Base-by-base conservation (phyloP, 257 asterid genomes). In the Solanum dulcamara region DNA sequence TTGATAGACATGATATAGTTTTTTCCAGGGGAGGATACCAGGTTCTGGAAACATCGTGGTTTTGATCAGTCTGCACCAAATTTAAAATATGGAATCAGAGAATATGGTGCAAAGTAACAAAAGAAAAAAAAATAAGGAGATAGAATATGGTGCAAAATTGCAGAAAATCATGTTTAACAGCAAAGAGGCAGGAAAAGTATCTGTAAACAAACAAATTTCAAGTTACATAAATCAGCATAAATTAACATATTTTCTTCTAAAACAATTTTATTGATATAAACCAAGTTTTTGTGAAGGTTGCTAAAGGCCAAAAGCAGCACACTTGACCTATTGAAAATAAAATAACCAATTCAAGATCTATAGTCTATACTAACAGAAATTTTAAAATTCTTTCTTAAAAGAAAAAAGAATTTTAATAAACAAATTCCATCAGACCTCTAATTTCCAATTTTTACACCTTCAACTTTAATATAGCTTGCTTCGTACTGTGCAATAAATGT, bases 11-110 rank as follows among this genome's bases (percentile, higher is more conserved):
- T 44, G 98, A 91, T 87, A 97, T 89, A n/a, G 98, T 95, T 91
- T 92, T 97, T 94, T 97, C 99, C 84, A 97, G 94, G 42, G 99
- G 97, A 85, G 98, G 99, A 87, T 94, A 97, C 98, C 98, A 97
- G 50, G 96, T 92, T 84, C 80, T 91, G 37, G 96, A 90, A 80
- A 89, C 90, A 90, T 96, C 97, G 81, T 93, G 89, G 88, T 88
- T 92, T 87, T 92, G 95, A 86, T 90, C 94, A 88, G 89, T 86
- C 98, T 95, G 97, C 91, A 88, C 74, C 68, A 74, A 74, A 74
- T 74, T 7, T 46, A 46, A 15, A 77, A 77, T 46, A 77, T 26
- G 62, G 82, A 77, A 28, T 35, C 82, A 44, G 62, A 26, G 24
- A 75, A 42, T 44, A 75, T 46, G 82, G 57, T 26, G 40, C 38